Evolutionary conservation across 2,329 filamentous ascomycete genomes (phyloP).

Genomic region (Colletotrichum sp.): DNA sequence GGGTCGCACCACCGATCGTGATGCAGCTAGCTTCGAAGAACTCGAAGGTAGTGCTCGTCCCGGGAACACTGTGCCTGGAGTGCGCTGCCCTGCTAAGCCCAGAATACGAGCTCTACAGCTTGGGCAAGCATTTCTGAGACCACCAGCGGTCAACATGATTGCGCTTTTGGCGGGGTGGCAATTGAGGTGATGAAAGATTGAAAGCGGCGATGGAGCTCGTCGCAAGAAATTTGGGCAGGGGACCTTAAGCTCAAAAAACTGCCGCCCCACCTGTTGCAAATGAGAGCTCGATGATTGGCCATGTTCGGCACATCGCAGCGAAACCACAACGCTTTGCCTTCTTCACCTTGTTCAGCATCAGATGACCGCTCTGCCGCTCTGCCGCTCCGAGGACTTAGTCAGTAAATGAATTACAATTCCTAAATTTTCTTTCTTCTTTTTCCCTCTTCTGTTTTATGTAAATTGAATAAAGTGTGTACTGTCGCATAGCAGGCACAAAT

Average conservation of each 20-base stretch:
- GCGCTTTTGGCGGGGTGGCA: background rate
- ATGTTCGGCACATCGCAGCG: background rate
- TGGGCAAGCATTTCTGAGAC: slow-evolving; percentile 15
- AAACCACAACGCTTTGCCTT: background rate
- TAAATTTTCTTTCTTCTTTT: no score
- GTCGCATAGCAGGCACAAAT: no score
- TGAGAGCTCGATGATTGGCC: background rate
- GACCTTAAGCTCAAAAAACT: background rate
- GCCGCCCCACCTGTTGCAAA: slow-evolving; percentile 8
- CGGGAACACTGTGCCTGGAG: background rate
- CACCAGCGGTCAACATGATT: slow-evolving; percentile 17
- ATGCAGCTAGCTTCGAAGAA: background rate
- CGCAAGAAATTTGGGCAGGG: slow-evolving; percentile 12
- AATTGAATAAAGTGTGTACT: no score
- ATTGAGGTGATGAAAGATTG: background rate
- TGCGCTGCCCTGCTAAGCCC: background rate
- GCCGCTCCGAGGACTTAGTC: no score
- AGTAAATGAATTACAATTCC: no score
- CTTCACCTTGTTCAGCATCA: no score
- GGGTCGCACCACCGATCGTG: background rate
- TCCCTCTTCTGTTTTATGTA: no score
- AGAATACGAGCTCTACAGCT: slow-evolving; percentile 11
- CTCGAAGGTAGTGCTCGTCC: background rate
- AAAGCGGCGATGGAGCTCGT: background rate
- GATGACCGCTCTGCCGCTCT: no score